Conservation (phyloP, 768 basidiomycete genomes). For the Lentinula lateritia region DNA sequence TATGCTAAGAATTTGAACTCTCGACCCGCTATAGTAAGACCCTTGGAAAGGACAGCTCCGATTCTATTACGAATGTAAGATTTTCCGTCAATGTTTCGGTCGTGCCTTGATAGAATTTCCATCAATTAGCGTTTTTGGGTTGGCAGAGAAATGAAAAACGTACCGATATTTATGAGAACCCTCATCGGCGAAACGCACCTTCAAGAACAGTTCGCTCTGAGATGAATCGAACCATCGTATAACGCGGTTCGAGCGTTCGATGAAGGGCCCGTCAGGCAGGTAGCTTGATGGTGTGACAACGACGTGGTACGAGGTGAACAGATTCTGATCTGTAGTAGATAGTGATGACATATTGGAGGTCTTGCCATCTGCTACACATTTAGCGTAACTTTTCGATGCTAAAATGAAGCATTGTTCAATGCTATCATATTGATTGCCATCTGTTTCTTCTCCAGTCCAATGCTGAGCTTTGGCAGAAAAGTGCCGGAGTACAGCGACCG, state of each 20-base stretch:
- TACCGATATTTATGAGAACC: constrained; percentile 17
- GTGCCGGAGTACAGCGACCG: constrained; percentile 31
- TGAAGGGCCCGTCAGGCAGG: constrained; percentile 46
- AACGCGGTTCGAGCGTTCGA: constrained; percentile 58
- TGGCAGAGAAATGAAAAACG: not conserved
- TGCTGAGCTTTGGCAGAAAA: constrained; percentile 19
- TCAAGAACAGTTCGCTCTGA: constrained; percentile 51
- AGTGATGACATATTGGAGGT: not conserved
- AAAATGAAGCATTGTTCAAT: not conserved
- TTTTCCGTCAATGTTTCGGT: not conserved
- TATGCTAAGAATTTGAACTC: constrained; percentile 63
- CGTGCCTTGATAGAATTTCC: constrained; percentile 20
- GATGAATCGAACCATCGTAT: constrained; percentile 42
- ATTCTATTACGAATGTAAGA: constrained; percentile 44
- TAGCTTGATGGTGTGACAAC: constrained; percentile 52
- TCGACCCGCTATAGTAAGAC: constrained; percentile 49
- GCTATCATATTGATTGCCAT: constrained; percentile 7
- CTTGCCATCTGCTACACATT: constrained; percentile 23
- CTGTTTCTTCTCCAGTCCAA: constrained; percentile 17
- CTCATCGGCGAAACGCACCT: constrained; percentile 61
- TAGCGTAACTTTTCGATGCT: constrained; percentile 13
- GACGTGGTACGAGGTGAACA: constrained; percentile 41
- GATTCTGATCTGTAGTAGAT: constrained; percentile 26
- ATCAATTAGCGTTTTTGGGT: constrained; percentile 27
- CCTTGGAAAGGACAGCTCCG: constrained; percentile 34